Evolutionary conservation across 2,329 filamentous ascomycete species (phyloP).

Genomic region (Metarhizium anisopliae): DNA sequence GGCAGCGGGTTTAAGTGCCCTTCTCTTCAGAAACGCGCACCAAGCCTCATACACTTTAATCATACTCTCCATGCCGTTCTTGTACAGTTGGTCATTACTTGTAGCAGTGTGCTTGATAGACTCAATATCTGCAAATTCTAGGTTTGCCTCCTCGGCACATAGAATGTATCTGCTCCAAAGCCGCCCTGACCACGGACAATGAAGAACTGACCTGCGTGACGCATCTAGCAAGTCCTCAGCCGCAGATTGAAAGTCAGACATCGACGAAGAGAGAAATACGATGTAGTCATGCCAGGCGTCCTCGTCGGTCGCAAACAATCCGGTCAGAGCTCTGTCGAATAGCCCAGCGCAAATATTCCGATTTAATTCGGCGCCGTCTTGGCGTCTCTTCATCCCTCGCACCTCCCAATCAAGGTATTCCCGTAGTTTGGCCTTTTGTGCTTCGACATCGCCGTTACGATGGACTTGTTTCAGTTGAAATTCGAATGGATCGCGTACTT

Average conservation of each 20-base stretch:
- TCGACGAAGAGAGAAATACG: slow-evolving; percentile 55
- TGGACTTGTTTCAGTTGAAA: slow-evolving; percentile 52
- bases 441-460: slow-evolving; percentile 45
- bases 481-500: slow-evolving; percentile 58
- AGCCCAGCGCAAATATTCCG: slow-evolving; percentile 52
- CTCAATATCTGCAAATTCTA: slow-evolving; percentile 73
- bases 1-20: slow-evolving; percentile 65
- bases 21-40: slow-evolving; percentile 87
- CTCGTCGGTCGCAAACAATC: slow-evolving; percentile 63
- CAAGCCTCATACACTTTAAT: slow-evolving; percentile 88
- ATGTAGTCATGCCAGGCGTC: slow-evolving; percentile 76
- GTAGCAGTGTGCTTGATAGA: slow-evolving; percentile 89
- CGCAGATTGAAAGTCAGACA: slow-evolving; percentile 29
- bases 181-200: slow-evolving; percentile 87
- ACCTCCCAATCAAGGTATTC: slow-evolving; percentile 86
- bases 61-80: slow-evolving; percentile 77
- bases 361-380: slow-evolving; percentile 33
- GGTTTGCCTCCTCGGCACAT: slow-evolving; percentile 68
- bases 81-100: slow-evolving; percentile 73
- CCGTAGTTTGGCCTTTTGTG: slow-evolving; percentile 40
- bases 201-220: slow-evolving; percentile 72
- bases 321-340: slow-evolving; percentile 66
- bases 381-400: slow-evolving; percentile 44
- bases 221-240: slow-evolving; percentile 51
- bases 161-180: slow-evolving; percentile 88